Evolutionary conservation across 2,329 filamentous ascomycete species (phyloP), one percentile per base, ranked within the genome.

Genomic region (Aspergillus pseudotamarii): DNA sequence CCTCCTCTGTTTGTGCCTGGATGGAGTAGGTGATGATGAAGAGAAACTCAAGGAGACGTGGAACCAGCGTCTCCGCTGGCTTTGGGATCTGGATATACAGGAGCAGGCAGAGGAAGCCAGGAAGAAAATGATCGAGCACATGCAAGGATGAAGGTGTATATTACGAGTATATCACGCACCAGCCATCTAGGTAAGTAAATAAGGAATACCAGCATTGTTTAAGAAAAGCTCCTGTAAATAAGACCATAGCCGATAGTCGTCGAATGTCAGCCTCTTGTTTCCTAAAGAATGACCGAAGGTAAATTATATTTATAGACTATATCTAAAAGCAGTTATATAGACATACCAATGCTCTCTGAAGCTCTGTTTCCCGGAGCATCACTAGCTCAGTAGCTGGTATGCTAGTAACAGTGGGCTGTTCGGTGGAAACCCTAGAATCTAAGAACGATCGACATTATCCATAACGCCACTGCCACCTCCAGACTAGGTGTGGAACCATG

Each of bases 31-130:
- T 0, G 68, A 72, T 34, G 71, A 78, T 45, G 67, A 68, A 23
- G 63, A 64, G 1, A 75, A 71, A 21, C 53, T 77, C 3, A 67
- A 60, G 26, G 58, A 68, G 9, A 69, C 69, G 0, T 66, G 74
- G 19, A 60, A 69, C 30, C 66, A 66, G 34, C 63, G 74, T 16
- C 62, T 76, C 30, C 67, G 64, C 14, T 77, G 76, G 73, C 68
- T 78, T 21, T 78, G 76, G 76, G 71, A 76, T 61, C 32, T 72
- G 9, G 73, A 78, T 68, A 64, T 78, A 4, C 61, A 73, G 26
- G 68, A 63, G 11, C 69, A 75, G 48, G 73, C 59, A 0, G 71
- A 75, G 54, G 57, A 61, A 23, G 72, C 73, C 8, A 64, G 67
- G 11, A 11, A 58, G 38, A 69, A 38, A 26, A 71, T 73, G 70